Conservation (phyloP, 306 rosid species). For the Senna siamea region DNA sequence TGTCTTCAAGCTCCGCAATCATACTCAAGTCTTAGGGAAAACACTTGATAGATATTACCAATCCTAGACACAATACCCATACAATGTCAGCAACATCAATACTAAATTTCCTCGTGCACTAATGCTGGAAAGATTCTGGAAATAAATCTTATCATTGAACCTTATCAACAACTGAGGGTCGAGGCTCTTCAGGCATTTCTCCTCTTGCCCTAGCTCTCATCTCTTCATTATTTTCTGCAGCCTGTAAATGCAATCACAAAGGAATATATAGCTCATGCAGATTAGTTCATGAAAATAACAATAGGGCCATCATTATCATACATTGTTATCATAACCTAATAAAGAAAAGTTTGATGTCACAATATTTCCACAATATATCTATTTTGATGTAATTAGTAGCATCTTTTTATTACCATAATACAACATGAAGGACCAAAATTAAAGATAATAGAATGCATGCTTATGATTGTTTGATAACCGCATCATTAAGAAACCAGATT, state of each 20-base stretch:
- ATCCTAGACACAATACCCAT: not conserved
- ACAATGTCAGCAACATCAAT: conserved; percentile 21
- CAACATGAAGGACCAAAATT: conserved; percentile 17
- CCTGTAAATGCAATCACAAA: conserved; percentile 51
- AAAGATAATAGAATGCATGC: not conserved
- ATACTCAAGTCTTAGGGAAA: conserved; percentile 9
- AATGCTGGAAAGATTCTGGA: conserved; percentile 5
- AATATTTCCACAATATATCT: not conserved
- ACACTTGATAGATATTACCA: conserved; percentile 4
- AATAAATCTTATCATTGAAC: conserved; percentile 46
- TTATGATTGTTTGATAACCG: not conserved
- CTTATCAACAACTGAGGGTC: conserved; percentile 65
- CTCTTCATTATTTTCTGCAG: conserved; percentile 77
- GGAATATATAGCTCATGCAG: conserved; percentile 32
- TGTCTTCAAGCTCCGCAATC: not conserved
- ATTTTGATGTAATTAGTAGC: not conserved
- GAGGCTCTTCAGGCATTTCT: conserved; percentile 62
- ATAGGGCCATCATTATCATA: not conserved
- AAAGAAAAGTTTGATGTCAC: not conserved
- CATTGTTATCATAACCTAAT: not conserved
- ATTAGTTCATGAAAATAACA: conserved; percentile 26
- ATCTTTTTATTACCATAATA: not conserved
- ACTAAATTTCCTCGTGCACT: conserved; percentile 25
- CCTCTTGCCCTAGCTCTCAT: conserved; percentile 77
- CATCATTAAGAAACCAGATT: not conserved